Base-by-base conservation (phyloP, 2,329 filamentous ascomycete genomes). In the Malbranchea zuffiana region DNA sequence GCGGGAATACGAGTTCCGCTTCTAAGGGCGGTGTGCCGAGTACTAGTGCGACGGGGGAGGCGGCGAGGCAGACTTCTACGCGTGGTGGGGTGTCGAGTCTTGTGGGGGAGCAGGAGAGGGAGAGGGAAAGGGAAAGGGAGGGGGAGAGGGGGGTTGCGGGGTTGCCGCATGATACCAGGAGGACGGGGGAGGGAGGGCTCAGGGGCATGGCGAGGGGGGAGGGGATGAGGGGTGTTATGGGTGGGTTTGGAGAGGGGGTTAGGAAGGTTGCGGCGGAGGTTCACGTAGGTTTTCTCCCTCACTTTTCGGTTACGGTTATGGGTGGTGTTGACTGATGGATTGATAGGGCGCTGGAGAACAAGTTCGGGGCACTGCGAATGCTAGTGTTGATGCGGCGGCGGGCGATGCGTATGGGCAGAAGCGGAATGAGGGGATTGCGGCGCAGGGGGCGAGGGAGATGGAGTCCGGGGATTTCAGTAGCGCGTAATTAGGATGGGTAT, bases 391-490 rank as follows among this genome's bases (percentile, higher is more conserved):
- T n/a, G 25, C 30, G 1, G 25, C 21, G n/a, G 20, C 37, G 19
- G 5, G 17, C 13, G 37, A 40, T 20, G 6, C 19, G 5, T 17
- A 34, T 8, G 37, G 37, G 4, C 24, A 27, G 15, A 15, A 15
- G 19, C 33, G 19, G 27, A 17, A 38, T 19, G 11, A 35, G 28
- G 17, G 13, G 12, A 17, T 40, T 18, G 15, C 32, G 37, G 8
- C 5, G 11, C 6, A 23, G 19, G 37, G 37, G 13, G 5, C 19
- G 13, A 18, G 27, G 19, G 37, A 40, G 24, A 29, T 40, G 10
- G 31, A 40, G 4, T 34, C 31, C 5, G 37, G 37, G 6, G 23
- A 24, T 15, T 35, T 40, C 17, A 29, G 32, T n/a, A n/a, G n/a
- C n/a, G n/a, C n/a, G n/a, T n/a, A n/a, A n/a, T n/a, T n/a, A n/a